Conservation (phyloP, 768 basidiomycete genomes). For the Lyophyllum atratum region DNA sequence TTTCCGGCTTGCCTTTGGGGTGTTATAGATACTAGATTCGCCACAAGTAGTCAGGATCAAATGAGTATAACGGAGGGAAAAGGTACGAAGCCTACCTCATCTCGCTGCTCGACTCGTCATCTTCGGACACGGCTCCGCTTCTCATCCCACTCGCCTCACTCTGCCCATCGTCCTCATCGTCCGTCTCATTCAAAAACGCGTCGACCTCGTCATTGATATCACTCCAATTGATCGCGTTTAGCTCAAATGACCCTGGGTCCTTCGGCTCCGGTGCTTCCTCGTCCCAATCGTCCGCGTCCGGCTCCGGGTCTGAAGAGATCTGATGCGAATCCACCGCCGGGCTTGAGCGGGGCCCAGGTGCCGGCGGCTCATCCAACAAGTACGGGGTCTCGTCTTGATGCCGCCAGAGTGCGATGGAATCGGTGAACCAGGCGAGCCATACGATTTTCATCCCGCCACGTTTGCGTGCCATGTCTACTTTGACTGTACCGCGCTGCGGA, state of each 20-base stretch:
- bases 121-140: conserved; percentile 49
- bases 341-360: conserved; percentile 32
- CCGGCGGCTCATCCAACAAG: conserved; percentile 63
- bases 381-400: conserved; percentile 80
- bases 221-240: conserved; percentile 75
- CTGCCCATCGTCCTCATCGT: conserved; percentile 55
- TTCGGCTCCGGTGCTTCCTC: conserved; percentile 36
- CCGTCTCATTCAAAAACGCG: conserved; percentile 81
- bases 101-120: conserved; percentile 56
- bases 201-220: conserved; percentile 87
- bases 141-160: conserved; percentile 44
- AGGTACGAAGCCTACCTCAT: conserved; percentile 22
- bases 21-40: conserved; percentile 34
- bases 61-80: neutral
- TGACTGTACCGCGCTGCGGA: conserved; percentile 90
- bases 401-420: conserved; percentile 87
- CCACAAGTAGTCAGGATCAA: neutral
- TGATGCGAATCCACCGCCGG: conserved; percentile 42
- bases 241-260: conserved; percentile 41
- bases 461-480: conserved; percentile 82
- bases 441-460: conserved; percentile 83
- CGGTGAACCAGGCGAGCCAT: conserved; percentile 87
- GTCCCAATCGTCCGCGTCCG: conserved; percentile 72
- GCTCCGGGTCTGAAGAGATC: conserved; percentile 67
- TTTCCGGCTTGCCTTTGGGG: conserved; percentile 59